Evolutionary conservation across 1,139 yeast species (phyloP), one percentile per base, ranked within the genome.

Genomic region (Blastobotrys proliferans): DNA sequence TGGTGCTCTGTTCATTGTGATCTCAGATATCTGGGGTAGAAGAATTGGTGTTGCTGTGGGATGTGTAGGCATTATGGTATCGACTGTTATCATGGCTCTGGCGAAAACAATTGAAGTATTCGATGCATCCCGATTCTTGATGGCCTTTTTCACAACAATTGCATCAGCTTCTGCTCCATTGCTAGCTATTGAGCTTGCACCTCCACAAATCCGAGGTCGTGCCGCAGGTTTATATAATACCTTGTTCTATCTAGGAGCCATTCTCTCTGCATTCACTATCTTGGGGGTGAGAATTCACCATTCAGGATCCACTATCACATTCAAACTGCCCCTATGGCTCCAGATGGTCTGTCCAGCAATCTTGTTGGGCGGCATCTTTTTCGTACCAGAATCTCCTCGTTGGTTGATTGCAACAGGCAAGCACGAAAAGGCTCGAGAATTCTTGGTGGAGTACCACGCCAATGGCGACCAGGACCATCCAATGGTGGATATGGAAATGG

Each of bases 311-410:
- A 10, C 14, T 9, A 28, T 40, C 5, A 42, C 46, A 10, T 48
- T 45, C 44, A 19, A 44, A 28, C 21, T 48, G 14, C 46, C 51
- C 5, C 35, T 72, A 8, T 56, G 66, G 45, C 31, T 68, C 33
- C 74, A 73, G 56, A 67, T 64, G 41, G 37, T 30, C 8, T 41
- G 36, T 11, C 38, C 44, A 4, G 21, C 24, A n/a, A 31, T 41
- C 21, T 21, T 35, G 11, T 21, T 32, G n/a, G 30, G 32, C 8
- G 44, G 51, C 13, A 47, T 46, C n/a, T 64, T 73, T 54, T 62
- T 73, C 47, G 63, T 78, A 48, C 84, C 80, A 11, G 85, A 79
- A 58, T 76, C 83, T 4, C 84, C 85, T 30, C 72, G 79, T 60
- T 79, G 83, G 83, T 35, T 41, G 20, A 41, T 40, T 14, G 35